Base-by-base conservation (phyloP, 768 basidiomycete genomes). In the Hygrocybe coccinea region DNA sequence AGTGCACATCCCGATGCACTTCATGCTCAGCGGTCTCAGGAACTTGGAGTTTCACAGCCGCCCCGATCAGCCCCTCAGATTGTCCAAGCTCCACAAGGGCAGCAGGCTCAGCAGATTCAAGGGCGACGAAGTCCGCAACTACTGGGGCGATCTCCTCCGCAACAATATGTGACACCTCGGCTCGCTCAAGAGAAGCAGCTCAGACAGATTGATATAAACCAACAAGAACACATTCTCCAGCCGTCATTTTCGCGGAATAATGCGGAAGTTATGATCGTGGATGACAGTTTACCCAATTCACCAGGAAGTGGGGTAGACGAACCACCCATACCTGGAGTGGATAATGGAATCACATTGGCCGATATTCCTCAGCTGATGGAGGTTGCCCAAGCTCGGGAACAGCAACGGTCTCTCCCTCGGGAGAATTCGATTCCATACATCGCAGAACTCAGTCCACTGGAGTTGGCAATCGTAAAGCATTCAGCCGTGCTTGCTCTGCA, bases 321-420 rank as follows among this genome's bases (percentile, higher is more conserved):
- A 43, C 66, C 73, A 29, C 67, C 68, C 7, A 64, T 72, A 34
- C 65, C 70, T 39, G 59, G 66, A 15, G 60, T 72, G 50, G 91
- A 93, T 54, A 91, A 95, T 55, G 87, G 87, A 4, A 85, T 98
- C 63, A 95, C 94, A 0, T 79, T 98, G 12, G 92, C 91, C 8
- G 97, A 98, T 70, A 91, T 98, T 50, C 93, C 95, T 7, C 89
- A 93, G 64, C 71, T 97, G 10, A 87, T 97, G 69, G 90, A 94
- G 67, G 92, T 86, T 3, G 94, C 92, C 12, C 91, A 95, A 67
- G 91, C 91, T 17, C 80, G 90, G 48, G 87, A 91, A 67, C 89
- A 93, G 63, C 88, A 86, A 56, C 83, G 91, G n/a, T 90, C 88
- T 2, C 70, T 91, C 14, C 88, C 91, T 0, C 74, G 87, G 25